Base-by-base conservation (phyloP, 192 early-diverging fungal species). In the Pilaira anomala region DNA sequence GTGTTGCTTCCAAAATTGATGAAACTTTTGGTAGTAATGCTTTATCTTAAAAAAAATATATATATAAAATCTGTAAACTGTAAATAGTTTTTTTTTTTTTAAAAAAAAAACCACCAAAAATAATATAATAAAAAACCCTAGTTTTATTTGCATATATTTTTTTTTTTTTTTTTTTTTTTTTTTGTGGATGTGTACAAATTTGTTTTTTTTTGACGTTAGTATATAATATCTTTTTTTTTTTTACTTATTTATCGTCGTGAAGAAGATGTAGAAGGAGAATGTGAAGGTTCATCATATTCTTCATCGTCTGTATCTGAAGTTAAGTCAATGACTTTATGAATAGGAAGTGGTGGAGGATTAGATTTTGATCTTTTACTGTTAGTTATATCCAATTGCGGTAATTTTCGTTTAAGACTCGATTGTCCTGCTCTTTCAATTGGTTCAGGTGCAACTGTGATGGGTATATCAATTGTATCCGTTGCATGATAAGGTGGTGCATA, bases 21-120 rank as follows among this genome's bases (percentile, higher is more conserved):
- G 62, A 63, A 18, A 63, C 49, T 12, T 63, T 63, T 53, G 62
- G 48, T 19, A 41, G 18, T 12, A 63, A 52, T 51, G 62, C 62
- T 16, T 39, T 63, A 8, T 16, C 36, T 1, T 36, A 58, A 41
- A 30, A 12, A 45, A 45, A 45, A 45, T 7, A 45, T 8, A 8
- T 7, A 45, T 45, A 1, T 18, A n/a, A 46, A 46, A 46, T 13
- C 16, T 46, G 44, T 46, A 11, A 46, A 46, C 44, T 18, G 44
- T 18, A n/a, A 18, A 46, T 19, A 46, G 16, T 3, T 2, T 46
- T 14, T n/a, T 45, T 46, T 3, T 46, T 14, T 46, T 3, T n/a
- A 18, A 46, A 46, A 13, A 46, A 36, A 33, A n/a, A n/a, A n/a
- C n/a, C n/a, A n/a, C n/a, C n/a, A n/a, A n/a, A n/a, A n/a, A n/a